Base-by-base conservation (phyloP, 176 grass and related monocot genomes). In the Bothriochloa decipiens region DNA sequence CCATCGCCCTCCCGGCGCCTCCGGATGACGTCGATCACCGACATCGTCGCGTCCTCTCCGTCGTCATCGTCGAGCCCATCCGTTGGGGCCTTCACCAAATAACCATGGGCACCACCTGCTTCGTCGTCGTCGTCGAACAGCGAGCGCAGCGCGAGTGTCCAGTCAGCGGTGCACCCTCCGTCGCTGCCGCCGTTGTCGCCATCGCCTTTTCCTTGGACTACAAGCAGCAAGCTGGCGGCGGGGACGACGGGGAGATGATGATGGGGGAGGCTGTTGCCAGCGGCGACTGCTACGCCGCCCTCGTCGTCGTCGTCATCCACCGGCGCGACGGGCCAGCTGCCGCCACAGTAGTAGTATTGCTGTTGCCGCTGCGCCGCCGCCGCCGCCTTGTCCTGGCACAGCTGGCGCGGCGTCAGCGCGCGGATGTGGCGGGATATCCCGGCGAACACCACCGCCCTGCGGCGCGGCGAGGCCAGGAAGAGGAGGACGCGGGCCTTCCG, bases 11-110 rank as follows among this genome's bases (percentile, higher is more conserved):
- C 87, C 70, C 91, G 89, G 0, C 78, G 57, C 35, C 84, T 82
- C 81, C 82, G 91, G 36, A 98, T 90, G 40, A 95, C 35, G 25
- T 98, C 96, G 63, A 98, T 89, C 64, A 95, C 91, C 53, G 91
- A 95, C 35, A 14, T 58, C 85, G 46, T 84, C 17, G 75, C 84
- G 5, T 26, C 86, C 10, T 72, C 29, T 32, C 29, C 29, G 29
- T 32, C 90, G 23, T 70, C 88, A 11, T 7, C 89, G 43, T 13
- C 86, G 60, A 83, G 29, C 73, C 36, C 76, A 16, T 84, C 81
- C 0, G 32, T 41, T 14, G 7, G 81, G 28, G 75, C 62, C 11
- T 4, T 4, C 60, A 27, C 70, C 28, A 25, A n/a, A 0, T 8
- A 68, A 5, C 7, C 65, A 29, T 12, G 42, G 7, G 16, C 65